A percentile compares a stretch with the other conserved stretches of the same genome.
phyloP scores from a whole-genome alignment of 2,329 filamentous ascomycete genomes.

The Colletotrichum limetticola region DNA sequence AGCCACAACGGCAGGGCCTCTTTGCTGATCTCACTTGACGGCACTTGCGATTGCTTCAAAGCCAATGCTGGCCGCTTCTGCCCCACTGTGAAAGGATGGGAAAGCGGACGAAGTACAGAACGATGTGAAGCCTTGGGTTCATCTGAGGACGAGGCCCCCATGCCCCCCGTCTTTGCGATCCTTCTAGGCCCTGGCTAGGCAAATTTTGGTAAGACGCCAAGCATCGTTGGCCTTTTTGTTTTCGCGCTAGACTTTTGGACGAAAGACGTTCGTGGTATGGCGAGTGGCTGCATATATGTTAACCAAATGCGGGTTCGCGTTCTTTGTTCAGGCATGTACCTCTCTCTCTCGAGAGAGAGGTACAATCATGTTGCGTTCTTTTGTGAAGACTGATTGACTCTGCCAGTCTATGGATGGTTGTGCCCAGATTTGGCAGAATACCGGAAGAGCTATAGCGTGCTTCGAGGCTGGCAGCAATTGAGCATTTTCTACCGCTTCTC shows the following conservation, averaged over 20 bases:
- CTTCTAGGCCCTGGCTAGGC: constrained; percentile 6
- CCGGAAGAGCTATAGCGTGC: background rate
- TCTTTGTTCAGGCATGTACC: background rate
- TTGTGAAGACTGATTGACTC: background rate
- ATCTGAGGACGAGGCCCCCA: background rate
- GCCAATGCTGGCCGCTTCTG: background rate
- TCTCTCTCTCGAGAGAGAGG: background rate
- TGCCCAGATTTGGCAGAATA: background rate
- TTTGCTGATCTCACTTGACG: background rate
- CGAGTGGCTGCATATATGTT: constrained; percentile 7
- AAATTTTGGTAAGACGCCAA: constrained; percentile 4
- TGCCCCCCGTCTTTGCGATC: background rate
- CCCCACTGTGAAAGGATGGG: background rate
- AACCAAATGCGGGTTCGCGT: background rate
- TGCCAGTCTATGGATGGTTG: background rate
- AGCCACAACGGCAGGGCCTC: constrained; percentile 1
- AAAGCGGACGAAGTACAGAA: background rate
- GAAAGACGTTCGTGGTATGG: background rate
- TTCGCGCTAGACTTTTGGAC: background rate
- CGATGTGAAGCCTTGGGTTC: background rate
- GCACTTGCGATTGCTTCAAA: background rate
- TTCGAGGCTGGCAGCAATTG: background rate
- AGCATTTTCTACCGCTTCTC: background rate
- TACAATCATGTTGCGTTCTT: background rate
- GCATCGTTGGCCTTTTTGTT: background rate